Percentiles rank a stretch among this genome's conserved stretches.
Evolutionary conservation across 1,284 basidiomycete genomes (phyloP).

Genomic region (Megacollybia platyphylla): DNA sequence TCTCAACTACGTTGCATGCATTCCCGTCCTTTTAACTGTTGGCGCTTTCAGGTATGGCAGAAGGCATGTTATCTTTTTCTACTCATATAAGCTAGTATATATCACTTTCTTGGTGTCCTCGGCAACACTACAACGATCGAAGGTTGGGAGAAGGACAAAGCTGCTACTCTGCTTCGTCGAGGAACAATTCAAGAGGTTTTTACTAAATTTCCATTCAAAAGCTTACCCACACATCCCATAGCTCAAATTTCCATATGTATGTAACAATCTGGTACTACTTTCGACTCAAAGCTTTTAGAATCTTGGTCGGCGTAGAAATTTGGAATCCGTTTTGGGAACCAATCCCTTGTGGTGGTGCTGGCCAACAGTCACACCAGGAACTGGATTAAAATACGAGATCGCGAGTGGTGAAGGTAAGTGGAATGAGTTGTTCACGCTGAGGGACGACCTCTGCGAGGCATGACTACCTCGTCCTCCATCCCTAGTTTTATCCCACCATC

Average conservation of each 20-base stretch:
- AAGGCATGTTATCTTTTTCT: constrained; percentile 2
- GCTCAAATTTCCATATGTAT: constrained; percentile 89
- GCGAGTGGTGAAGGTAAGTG: constrained; percentile 71
- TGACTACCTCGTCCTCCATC: neutral
- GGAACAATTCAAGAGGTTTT: constrained; percentile 78
- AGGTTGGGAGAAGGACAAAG: constrained; percentile 95
- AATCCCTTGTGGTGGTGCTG: constrained; percentile 77
- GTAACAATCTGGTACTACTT: constrained; percentile 13
- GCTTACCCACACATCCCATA: constrained; percentile 15
- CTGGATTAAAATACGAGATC: constrained; percentile 70
- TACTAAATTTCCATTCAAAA: constrained; percentile 3
- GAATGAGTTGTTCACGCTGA: constrained; percentile 13
- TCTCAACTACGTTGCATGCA: constrained; percentile 76
- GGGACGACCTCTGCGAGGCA: constrained; percentile 2
- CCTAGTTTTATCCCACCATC: neutral
- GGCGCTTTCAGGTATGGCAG: constrained; percentile 64
- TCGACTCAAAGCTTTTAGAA: constrained; percentile 34
- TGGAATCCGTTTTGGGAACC: constrained; percentile 65
- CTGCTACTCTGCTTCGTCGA: constrained; percentile 70
- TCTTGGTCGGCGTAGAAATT: constrained; percentile 62
- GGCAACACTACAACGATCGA: constrained; percentile 94
- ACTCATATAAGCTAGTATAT: constrained; percentile 37
- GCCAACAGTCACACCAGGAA: constrained; percentile 53
- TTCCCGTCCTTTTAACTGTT: constrained; percentile 79
- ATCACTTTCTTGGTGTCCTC: constrained; percentile 76